Conservation (phyloP, 345 rosid genomes). For the Salix viminalis region DNA sequence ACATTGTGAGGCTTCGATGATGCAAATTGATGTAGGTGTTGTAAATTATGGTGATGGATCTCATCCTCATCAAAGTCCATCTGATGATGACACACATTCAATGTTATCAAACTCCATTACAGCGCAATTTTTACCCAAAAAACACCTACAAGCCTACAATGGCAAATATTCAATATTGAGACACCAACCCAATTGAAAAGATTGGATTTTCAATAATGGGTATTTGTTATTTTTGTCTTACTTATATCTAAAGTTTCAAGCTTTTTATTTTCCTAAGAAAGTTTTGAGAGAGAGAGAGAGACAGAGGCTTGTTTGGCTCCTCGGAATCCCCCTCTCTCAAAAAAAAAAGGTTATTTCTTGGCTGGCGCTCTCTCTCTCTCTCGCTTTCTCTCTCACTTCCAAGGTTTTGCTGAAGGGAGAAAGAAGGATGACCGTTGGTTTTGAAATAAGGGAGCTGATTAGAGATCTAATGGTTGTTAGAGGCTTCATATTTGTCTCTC, state of each 20-base stretch:
- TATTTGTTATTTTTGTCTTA: not conserved
- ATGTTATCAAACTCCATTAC: conserved; percentile 73
- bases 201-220: not conserved
- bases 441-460: not conserved
- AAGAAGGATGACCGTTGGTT: not conserved
- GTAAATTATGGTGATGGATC: conserved; percentile 48
- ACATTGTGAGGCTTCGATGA: conserved; percentile 49
- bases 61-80: conserved; percentile 70
- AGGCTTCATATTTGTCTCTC: not conserved
- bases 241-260: not conserved
- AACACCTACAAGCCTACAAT: not conserved
- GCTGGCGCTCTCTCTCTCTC: not conserved
- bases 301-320: not conserved
- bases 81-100: conserved; percentile 67
- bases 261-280: not conserved
- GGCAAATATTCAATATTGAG: not conserved
- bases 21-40: conserved; percentile 52
- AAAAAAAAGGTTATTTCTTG: conserved; percentile 1
- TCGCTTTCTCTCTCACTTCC: not conserved
- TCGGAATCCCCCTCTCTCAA: not conserved
- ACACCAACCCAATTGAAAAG: not conserved
- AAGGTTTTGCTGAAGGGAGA: not conserved
- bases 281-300: not conserved
- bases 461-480: not conserved
- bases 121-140: not conserved